These are phyloP conservation scores for Pilasporangium apinafurcum DNA, from an alignment of 352 stramenopile species.

Conservation along the genomic window DNA sequence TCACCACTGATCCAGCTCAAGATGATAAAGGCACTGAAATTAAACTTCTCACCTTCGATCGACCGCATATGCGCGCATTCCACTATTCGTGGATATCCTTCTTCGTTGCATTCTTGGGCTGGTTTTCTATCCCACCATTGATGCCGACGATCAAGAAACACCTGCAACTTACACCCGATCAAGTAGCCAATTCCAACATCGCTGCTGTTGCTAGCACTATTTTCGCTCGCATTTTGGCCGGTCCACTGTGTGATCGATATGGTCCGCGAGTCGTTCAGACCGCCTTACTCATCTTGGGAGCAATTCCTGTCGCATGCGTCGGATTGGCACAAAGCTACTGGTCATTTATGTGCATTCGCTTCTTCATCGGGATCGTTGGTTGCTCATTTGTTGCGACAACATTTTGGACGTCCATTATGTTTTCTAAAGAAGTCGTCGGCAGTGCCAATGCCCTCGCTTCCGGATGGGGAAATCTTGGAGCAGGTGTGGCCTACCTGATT, in stretches of 20 bases:
- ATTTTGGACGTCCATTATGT: conserved; percentile 93
- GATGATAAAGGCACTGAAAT: conserved; percentile 43
- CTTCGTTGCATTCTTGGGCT: conserved; percentile 94
- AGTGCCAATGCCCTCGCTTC: conserved; percentile 89
- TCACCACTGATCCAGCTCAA: conserved; percentile 15
- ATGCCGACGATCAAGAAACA: conserved; percentile 88
- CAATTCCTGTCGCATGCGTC: conserved; percentile 81
- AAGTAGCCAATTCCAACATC: conserved; percentile 92
- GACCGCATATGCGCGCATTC: conserved; percentile 93
- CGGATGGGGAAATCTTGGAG: conserved; percentile 93
- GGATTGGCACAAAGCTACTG: conserved; percentile 77
- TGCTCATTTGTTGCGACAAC: conserved; percentile 91
- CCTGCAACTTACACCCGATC: conserved; percentile 71
- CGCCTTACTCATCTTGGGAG: conserved; percentile 62
- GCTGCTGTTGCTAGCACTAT: conserved; percentile 86
- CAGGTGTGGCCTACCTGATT: conserved; percentile 82
- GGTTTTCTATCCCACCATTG: conserved; percentile 92
- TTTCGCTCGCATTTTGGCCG: conserved; percentile 84
- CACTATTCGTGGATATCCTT: conserved; percentile 91
- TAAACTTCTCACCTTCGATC: conserved; percentile 46
- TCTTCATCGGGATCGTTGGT: conserved; percentile 93
- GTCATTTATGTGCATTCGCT: conserved; percentile 78
- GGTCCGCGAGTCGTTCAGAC: conserved; percentile 82
- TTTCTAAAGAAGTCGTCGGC: conserved; percentile 90
- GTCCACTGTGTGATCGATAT: conserved; percentile 90